Evolutionary conservation across 148 eudicot genomes (phyloP).

Genomic region (Cornus suecica): DNA sequence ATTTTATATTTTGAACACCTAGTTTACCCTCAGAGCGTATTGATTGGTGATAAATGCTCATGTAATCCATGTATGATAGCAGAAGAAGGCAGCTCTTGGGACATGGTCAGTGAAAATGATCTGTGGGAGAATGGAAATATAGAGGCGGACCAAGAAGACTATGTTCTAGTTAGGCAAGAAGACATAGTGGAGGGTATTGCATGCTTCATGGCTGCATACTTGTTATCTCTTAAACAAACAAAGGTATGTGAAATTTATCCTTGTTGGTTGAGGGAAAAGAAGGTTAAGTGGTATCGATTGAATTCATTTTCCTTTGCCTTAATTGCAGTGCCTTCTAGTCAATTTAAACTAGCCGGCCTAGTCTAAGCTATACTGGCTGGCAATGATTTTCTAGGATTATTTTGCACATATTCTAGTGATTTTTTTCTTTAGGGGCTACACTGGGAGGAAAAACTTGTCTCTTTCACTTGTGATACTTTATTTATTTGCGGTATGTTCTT

Average conservation of each 20-base stretch:
- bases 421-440: background rate
- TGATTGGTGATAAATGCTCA: background rate
- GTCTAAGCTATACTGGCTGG: background rate
- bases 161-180: slow-evolving; percentile 83
- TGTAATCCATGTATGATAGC: slow-evolving; percentile 26
- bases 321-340: background rate
- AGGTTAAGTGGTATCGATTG: background rate
- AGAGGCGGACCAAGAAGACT: slow-evolving; percentile 68
- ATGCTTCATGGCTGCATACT: slow-evolving; percentile 89
- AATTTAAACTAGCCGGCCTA: background rate
- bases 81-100: slow-evolving; percentile 95
- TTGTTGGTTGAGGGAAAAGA: background rate
- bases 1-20: background rate
- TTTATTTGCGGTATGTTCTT: background rate
- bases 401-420: too few relatives aligned
- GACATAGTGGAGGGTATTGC: slow-evolving; percentile 96
- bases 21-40: background rate
- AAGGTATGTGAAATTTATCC: slow-evolving; percentile 44
- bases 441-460: background rate
- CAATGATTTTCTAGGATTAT: too few relatives aligned
- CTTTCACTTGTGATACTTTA: background rate
- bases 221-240: slow-evolving; percentile 76
- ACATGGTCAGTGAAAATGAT: slow-evolving; percentile 82
- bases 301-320: background rate
- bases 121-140: slow-evolving; percentile 68